Conservation (phyloP, 768 basidiomycete species). For the Panus rudis region DNA sequence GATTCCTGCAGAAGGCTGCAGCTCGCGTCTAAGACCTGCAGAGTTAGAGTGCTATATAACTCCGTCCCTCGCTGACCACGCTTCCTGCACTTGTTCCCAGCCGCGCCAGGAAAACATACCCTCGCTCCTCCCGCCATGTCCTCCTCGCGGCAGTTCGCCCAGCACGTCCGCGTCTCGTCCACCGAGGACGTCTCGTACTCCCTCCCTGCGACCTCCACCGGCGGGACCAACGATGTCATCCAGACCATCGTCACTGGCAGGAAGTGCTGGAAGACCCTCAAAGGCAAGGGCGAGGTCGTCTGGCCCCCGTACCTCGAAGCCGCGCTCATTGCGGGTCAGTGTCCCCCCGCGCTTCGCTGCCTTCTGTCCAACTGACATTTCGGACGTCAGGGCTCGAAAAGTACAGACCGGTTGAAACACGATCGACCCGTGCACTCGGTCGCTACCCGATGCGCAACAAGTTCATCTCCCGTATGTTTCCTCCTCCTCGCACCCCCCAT, state of each 20-base stretch:
- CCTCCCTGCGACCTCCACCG: conserved; percentile 15
- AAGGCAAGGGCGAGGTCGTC: conserved; percentile 66
- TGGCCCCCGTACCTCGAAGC: conserved; percentile 82
- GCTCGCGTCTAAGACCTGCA: no score
- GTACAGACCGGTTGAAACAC: conserved; percentile 23
- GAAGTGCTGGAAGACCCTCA: conserved; percentile 63
- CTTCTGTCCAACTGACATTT: not conserved
- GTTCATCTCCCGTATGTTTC: conserved; percentile 19
- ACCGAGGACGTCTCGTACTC: conserved; percentile 23
- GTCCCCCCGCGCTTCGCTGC: not conserved
- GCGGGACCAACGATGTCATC: conserved; percentile 22
- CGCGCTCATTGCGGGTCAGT: conserved; percentile 64
- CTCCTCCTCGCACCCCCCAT: conserved; percentile 26
- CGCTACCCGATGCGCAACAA: conserved; percentile 27
- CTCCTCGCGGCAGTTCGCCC: conserved; percentile 13
- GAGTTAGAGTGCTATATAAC: no score
- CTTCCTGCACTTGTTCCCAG: no score
- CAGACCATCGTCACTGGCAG: conserved; percentile 26
- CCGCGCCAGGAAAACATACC: no score
- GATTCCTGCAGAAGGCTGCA: no score
- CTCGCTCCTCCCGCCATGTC: conserved; percentile 8
- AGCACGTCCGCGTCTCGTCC: conserved; percentile 25
- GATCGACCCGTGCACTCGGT: conserved; percentile 21
- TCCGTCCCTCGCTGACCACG: no score
- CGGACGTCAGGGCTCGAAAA: conserved; percentile 20